Evolutionary conservation across 202 grass and related monocot species (phyloP), one percentile per base, ranked within the genome.

Genomic region (Alloteropsis angusta): DNA sequence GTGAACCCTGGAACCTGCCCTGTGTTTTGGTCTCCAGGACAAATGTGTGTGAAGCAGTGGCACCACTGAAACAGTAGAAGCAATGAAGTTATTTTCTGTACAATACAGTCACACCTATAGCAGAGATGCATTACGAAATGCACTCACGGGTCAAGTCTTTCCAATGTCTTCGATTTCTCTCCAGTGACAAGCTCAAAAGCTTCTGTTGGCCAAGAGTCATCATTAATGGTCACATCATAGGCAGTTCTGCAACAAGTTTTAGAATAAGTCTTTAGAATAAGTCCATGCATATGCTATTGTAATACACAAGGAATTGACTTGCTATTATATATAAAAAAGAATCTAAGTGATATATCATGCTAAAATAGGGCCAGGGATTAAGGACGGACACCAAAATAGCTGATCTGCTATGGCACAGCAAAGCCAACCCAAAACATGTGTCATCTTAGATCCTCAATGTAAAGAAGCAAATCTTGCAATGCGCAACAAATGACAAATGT

Each of bases 81-180:
- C 15, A 57, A 86, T 8, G 80, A 68, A 65, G 17, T 50, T 23
- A 71, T 32, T 79, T 90, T 68, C 17, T 47, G 11, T 68, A 44
- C 16, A 34, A 59, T 36, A 65, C n/a, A 76, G 5, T 57, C 3
- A 13, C 12, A 74, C 26, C 23, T 44, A 69, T 76, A 81, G 42
- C 49, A 50, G 58, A 76, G 0, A 60, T 59, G 12, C 42, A 22
- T 63, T 71, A 66, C 42, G 0, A 79, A 72, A 76, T 61, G 38
- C 48, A 93, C 96, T 93, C 78, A 96, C 96, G 88, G 88, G 65
- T 99, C 96, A 84, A 99, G 90, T 60, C 79, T 93, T 82, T 99
- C 90, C 88, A 93, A 93, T 53, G 92, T 93, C 81, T 96, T 96
- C 10, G 92, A 84, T 75, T 75, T 55, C 26, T 71, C 83, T 19